Conservation (phyloP, 257 asterid genomes). For the Solanum stenotomum region DNA sequence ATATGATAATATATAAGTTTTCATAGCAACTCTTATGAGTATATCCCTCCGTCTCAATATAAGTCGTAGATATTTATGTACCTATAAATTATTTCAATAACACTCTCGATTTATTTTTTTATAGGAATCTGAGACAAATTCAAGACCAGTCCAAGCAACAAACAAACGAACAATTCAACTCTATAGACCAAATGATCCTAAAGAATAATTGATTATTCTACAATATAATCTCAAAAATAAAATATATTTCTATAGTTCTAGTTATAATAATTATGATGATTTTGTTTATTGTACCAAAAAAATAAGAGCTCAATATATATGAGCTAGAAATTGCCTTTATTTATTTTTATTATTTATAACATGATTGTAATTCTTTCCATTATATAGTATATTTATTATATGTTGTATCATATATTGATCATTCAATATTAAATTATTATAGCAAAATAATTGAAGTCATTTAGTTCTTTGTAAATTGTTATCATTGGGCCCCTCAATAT, state of each 20-base stretch:
- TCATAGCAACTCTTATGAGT: background rate
- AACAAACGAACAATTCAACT: slow-evolving; percentile 28
- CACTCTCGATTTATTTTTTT: background rate
- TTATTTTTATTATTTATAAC: background rate
- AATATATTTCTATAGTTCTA: background rate
- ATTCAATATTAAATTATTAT: background rate
- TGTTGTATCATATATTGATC: background rate
- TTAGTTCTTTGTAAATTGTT: background rate
- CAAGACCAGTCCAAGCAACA: slow-evolving; percentile 50
- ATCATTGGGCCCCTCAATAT: background rate
- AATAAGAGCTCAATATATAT: background rate
- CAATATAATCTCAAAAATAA: background rate
- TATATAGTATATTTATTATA: background rate
- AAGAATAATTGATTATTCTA: background rate
- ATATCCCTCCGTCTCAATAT: background rate
- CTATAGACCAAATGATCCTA: slow-evolving; percentile 22
- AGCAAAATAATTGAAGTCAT: background rate
- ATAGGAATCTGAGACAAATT: slow-evolving; percentile 35
- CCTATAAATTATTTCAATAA: too few relatives aligned
- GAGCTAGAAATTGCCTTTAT: background rate
- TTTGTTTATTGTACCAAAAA: background rate
- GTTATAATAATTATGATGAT: background rate
- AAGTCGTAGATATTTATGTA: too few relatives aligned
- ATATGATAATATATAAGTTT: background rate
- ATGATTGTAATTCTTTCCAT: background rate